Evolutionary conservation across 1,139 yeast genomes (phyloP).

Genomic region (Geotrichum aggregatum): DNA sequence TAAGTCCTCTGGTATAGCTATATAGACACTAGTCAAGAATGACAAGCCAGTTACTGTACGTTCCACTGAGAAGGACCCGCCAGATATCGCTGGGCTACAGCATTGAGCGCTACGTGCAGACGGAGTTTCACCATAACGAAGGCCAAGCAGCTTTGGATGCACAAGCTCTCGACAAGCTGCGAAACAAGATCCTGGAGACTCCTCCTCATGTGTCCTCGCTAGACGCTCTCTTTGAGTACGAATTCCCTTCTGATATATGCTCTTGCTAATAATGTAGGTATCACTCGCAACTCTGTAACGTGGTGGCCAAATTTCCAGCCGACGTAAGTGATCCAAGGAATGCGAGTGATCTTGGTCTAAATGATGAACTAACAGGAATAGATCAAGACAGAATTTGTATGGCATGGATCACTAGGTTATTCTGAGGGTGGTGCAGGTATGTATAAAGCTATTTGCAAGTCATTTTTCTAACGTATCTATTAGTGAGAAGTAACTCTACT

Average conservation of each 20-base stretch:
- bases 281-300: conserved; percentile 36
- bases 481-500: conserved; percentile 46
- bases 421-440: conserved; percentile 43
- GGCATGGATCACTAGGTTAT: conserved; percentile 68
- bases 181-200: conserved; percentile 39
- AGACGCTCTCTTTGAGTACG: conserved; percentile 25
- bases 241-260: no score
- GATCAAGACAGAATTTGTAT: conserved; percentile 50
- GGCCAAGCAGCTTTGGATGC: conserved; percentile 55
- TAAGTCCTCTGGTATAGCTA: no score
- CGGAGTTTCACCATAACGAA: conserved; percentile 64
- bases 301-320: conserved; percentile 45
- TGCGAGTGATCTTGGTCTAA: not conserved
- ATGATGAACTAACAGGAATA: conserved; percentile 3
- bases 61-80: conserved; percentile 55
- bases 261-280: conserved; percentile 32
- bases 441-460: conserved; percentile 22
- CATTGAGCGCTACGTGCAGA: conserved; percentile 51
- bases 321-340: conserved; percentile 36
- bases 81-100: conserved; percentile 46
- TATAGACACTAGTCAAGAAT: conserved; percentile 7
- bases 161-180: conserved; percentile 40
- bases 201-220: conserved; percentile 34
- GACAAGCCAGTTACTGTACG: conserved; percentile 28
- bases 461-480: conserved; percentile 26